Percentiles rank a stretch among this genome's conserved stretches.
phyloP scores from a whole-genome alignment of 116 monocot genomes.

The Trichopus zeylanicus region DNA sequence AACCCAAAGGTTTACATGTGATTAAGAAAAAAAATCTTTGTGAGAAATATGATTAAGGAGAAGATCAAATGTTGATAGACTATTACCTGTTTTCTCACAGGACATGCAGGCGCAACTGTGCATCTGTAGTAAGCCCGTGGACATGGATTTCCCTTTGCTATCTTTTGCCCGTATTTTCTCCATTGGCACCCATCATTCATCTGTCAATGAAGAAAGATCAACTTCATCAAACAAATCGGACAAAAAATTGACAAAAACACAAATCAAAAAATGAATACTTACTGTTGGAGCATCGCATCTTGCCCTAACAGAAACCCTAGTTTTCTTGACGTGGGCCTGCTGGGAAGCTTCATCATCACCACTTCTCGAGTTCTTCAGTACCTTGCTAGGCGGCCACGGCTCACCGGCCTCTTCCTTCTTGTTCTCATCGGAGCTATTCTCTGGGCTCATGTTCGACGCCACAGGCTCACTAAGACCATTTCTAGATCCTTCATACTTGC shows the following conservation, averaged over 20 bases:
- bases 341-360: conserved; percentile 36
- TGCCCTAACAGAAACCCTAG: conserved; percentile 82
- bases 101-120: conserved; percentile 75
- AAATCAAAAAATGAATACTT: no score
- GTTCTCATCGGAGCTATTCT: conserved; percentile 31
- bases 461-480: conserved; percentile 1
- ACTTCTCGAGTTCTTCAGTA: conserved; percentile 20
- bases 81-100: conserved; percentile 67
- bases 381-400: conserved; percentile 47
- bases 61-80: no score
- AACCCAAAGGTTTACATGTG: no score
- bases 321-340: conserved; percentile 59
- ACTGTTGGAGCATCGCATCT: conserved; percentile 88
- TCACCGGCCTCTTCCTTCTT: conserved; percentile 31
- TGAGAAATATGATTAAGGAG: no score
- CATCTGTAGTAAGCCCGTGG: conserved; percentile 95
- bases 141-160: conserved; percentile 93
- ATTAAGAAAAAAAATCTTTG: no score
- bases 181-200: conserved; percentile 99
- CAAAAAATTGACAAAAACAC: no score
- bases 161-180: conserved; percentile 96
- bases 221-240: no score
- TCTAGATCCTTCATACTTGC: conserved; percentile 21
- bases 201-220: no score
- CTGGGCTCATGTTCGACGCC: conserved; percentile 16